Evolutionary conservation across 1,284 basidiomycete species (phyloP), one percentile per base, ranked within the genome.

Genomic region (Ustilago tritici): DNA sequence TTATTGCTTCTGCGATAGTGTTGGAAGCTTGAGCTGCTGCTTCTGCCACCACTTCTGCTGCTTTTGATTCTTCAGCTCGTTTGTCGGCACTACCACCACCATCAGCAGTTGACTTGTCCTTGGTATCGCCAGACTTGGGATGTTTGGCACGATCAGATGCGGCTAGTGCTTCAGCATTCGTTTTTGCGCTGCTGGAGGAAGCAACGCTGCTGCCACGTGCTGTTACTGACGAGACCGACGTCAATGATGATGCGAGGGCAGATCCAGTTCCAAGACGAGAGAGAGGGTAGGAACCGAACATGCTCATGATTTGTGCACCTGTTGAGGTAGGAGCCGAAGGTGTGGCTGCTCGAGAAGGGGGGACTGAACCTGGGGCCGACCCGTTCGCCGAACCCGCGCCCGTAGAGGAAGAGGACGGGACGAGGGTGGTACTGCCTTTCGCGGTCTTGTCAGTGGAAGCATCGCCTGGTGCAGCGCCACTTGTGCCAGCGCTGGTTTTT

Each of bases 201-300:
- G 67, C 75, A n/a, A 78, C 68, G 52, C 61, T 74, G 65, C 70
- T 74, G 0, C 80, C 81, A 3, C 69, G 70, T 6, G 81, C 81
- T 1, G 76, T 78, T 14, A 79, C 72, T 1, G 72, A 80, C n/a
- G 78, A 71, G 4, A 83, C 78, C 1, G 78, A 75, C 5, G 80
- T 78, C 12, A 80, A 62, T 4, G 72, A 75, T 1, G 72, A 66
- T 4, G 75, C 70, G 4, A 74, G 46, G 0, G 71, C 70, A 0
- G 67, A 70, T 4, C 76, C 65, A 15, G 80, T 77, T 1, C 79
- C 79, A 10, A 82, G 68, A 4, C 81, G 70, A 10, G 81, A 82
- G 4, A 82, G 62, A 6, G 81, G 81, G 35, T 83, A 82, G 19
- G 70, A 63, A 31, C 74, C 74, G 28, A 83, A 78, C 67, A 83